Evolutionary conservation across 331 rosid species (phyloP).

Genomic region (Quercus phellos): DNA sequence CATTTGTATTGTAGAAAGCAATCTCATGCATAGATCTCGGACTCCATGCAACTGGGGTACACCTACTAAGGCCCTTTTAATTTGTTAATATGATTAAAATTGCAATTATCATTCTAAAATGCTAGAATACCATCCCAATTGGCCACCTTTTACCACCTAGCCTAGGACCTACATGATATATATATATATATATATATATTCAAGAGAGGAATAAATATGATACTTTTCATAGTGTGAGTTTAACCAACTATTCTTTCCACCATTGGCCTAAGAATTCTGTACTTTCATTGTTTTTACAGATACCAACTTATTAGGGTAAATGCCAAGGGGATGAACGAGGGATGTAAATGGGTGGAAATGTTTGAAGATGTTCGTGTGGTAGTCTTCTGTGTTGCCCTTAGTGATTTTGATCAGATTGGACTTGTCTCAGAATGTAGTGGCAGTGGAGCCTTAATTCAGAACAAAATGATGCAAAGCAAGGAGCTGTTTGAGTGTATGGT

Average conservation of each 20-base stretch:
- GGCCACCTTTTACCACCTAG: background rate
- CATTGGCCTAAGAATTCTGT: background rate
- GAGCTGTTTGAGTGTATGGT: slow-evolving; percentile 90
- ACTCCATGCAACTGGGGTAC: background rate
- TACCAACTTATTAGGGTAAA: slow-evolving; percentile 94
- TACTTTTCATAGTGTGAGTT: background rate
- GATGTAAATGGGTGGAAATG: slow-evolving; percentile 99
- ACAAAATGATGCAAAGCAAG: slow-evolving; percentile 93
- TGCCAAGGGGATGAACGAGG: slow-evolving; percentile 89
- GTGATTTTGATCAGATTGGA: slow-evolving; percentile 75
- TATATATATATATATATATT: no score
- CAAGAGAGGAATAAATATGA: background rate
- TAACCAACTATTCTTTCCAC: background rate
- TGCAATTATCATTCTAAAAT: background rate
- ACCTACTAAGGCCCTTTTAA: background rate
- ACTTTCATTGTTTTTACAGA: slow-evolving; percentile 38
- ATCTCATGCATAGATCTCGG: background rate
- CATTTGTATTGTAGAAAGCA: background rate
- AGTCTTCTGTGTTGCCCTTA: slow-evolving; percentile 68
- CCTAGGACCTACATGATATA: background rate
- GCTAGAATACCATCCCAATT: background rate
- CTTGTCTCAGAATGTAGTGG: slow-evolving; percentile 56
- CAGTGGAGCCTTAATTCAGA: slow-evolving; percentile 71
- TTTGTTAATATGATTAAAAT: background rate
- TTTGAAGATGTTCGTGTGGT: slow-evolving; percentile 92